Evolutionary conservation across 1,139 yeast species (phyloP), one percentile per base, ranked within the genome.

Genomic region (Yamadazyma sp.): DNA sequence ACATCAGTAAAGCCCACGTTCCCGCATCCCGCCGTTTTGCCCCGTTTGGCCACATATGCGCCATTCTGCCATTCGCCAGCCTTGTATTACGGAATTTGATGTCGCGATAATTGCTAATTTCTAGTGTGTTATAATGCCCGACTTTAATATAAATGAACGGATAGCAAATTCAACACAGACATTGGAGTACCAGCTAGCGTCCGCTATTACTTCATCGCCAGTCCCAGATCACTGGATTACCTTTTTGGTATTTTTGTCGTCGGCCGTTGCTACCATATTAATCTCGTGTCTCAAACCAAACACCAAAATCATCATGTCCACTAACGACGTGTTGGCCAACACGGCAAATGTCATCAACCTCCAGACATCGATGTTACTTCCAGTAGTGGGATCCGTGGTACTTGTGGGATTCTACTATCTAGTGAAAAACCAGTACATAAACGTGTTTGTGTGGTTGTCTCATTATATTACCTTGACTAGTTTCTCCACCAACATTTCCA

Each of bases 361-460:
- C 8, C 17, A 31, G 12, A 21, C 34, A n/a, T 31, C 34, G 12
- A 22, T 31, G 34, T 31, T 17, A 13, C 16, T 39, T 11, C 42
- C 42, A 6, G 14, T 35, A 5, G 10, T 35, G n/a, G 39, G 34
- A n/a, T 18, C 37, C 8, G 24, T 26, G 11, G 25, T 31, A n/a
- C 31, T 36, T 13, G 32, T 36, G 20, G 36, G 37, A 9, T 28
- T 35, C 4, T 39, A 35, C 28, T 32, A 28, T 10, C 32, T 34
- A 25, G 29, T 38, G 28, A 32, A 34, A n/a, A n/a, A 23, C 20
- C n/a, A 15, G 3, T 31, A 31, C 26, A 33, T 26, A 16, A 17
- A 26, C 13, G 25, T 20, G 15, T 18, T 33, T 17, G 18, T 26
- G 8, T 14, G 27, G 15, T 24, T 33, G 14, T 22, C 21, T 16